Evolutionary conservation across 108 stramenopile species (phyloP), one percentile per base, ranked within the genome.

Genomic region (Fragilaria radians): DNA sequence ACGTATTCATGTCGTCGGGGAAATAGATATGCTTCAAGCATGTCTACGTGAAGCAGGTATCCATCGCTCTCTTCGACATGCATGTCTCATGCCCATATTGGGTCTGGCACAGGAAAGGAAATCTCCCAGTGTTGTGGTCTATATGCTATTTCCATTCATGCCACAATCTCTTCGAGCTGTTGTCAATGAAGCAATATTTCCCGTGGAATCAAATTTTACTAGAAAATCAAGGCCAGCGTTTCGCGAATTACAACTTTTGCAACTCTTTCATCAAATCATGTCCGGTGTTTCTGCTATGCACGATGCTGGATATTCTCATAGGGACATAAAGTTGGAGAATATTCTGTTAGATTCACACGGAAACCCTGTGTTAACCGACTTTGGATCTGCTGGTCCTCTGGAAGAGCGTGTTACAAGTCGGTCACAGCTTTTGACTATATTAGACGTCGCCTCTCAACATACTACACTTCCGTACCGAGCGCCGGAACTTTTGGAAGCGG

Each of bases 291-390:
- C 55, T 14, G 67, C 72, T 2, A 77, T 91, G 82, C 90, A 91
- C 53, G 28, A 54, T n/a, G 63, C 73, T 27, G 64, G 72, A 25
- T 72, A 75, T 24, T 66, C 91, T 3, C 91, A 92, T 71, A 73
- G 91, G 3, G 91, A 92, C 62, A 75, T 92, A 57, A 92, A 92
- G 64, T 47, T 85, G 26, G 91, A 92, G 49, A 92, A 92, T 59
- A 42, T 87, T 5, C 49, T 91, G 32, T 68, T 86, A 56, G 46
- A 62, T 28, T 26, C 52, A 24, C 24, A 63, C 65, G 0, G 52
- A 57, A 61, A 57, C 61, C 72, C 88, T 51, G 73, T 86, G 49
- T 55, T 93, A 48, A 77, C 83, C 77, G 76, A 85, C 76, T 65
- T 76, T 72, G 59, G 87, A 54, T 70, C 83, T 32, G 51, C 68